Conservation (phyloP, 140 eudicot species). For the Bidens hawaiensis region DNA sequence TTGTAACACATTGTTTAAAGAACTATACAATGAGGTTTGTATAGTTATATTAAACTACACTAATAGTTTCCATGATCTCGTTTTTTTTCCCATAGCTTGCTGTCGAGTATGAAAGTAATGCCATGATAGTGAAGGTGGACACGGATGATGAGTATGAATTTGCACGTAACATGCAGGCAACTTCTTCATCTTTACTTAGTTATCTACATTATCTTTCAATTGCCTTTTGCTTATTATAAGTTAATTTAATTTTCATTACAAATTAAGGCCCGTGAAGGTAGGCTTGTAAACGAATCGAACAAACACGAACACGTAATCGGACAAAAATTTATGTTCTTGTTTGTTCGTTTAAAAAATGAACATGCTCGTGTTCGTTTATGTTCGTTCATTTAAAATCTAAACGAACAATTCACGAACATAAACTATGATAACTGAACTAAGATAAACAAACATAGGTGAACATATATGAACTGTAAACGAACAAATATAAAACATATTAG, state of each 20-base stretch:
- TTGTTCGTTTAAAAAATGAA: too few relatives aligned
- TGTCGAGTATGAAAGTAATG: slow-evolving; percentile 84
- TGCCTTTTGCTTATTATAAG: neutral
- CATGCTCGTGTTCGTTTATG: too few relatives aligned
- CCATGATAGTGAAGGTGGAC: slow-evolving; percentile 84
- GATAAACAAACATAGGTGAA: too few relatives aligned
- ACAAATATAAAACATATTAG: too few relatives aligned
- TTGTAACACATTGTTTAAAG: neutral
- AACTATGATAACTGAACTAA: too few relatives aligned
- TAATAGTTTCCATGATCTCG: neutral
- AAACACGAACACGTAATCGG: too few relatives aligned
- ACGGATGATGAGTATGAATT: slow-evolving; percentile 97
- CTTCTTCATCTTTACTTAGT: neutral
- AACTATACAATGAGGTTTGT: neutral
- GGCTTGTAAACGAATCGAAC: too few relatives aligned
- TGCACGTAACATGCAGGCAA: slow-evolving; percentile 96
- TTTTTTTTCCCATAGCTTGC: slow-evolving; percentile 56
- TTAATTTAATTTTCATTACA: neutral
- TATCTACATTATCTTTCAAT: neutral
- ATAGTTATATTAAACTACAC: neutral
- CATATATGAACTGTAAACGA: too few relatives aligned
- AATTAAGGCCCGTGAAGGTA: too few relatives aligned
- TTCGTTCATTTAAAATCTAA: too few relatives aligned
- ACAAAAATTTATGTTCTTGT: too few relatives aligned
- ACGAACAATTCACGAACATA: too few relatives aligned